Conservation (phyloP, 306 rosid genomes). For the Sechiopsis laciniata region DNA sequence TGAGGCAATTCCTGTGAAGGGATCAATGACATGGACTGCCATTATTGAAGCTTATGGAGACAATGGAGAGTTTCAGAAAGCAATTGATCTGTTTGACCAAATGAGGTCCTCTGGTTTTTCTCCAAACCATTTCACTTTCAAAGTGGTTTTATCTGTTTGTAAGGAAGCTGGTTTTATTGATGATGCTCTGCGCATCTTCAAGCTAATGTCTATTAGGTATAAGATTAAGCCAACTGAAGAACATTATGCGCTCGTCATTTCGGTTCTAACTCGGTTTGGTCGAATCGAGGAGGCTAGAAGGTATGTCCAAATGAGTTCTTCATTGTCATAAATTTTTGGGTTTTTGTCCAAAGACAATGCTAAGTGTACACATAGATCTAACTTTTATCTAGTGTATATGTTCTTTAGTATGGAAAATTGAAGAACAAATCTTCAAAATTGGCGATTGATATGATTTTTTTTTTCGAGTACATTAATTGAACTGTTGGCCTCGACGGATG, state of each 20-base stretch:
- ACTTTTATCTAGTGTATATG: neutral
- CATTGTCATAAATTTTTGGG: constrained; percentile 26
- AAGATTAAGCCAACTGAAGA: constrained; percentile 46
- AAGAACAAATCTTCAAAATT: neutral
- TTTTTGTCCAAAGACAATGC: neutral
- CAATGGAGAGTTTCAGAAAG: constrained; percentile 44
- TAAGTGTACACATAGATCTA: neutral
- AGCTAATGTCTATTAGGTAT: constrained; percentile 43
- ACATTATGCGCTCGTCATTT: constrained; percentile 41
- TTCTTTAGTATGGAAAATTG: neutral
- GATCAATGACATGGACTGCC: constrained; percentile 79
- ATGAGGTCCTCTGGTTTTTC: constrained; percentile 42
- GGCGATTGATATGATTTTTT: neutral
- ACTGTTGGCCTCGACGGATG: neutral
- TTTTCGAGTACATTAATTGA: neutral
- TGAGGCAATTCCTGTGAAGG: constrained; percentile 48
- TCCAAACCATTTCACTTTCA: constrained; percentile 63
- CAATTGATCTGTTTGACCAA: constrained; percentile 44
- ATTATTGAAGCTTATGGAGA: constrained; percentile 55
- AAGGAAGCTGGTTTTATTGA: constrained; percentile 60
- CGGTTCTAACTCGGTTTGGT: constrained; percentile 55
- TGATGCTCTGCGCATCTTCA: constrained; percentile 52
- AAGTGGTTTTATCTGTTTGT: constrained; percentile 51
- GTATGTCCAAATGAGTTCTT: constrained; percentile 42
- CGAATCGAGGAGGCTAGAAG: constrained; percentile 49